Conservation (phyloP, 164 flowering plant genomes). For the Dillenia turbinata region DNA sequence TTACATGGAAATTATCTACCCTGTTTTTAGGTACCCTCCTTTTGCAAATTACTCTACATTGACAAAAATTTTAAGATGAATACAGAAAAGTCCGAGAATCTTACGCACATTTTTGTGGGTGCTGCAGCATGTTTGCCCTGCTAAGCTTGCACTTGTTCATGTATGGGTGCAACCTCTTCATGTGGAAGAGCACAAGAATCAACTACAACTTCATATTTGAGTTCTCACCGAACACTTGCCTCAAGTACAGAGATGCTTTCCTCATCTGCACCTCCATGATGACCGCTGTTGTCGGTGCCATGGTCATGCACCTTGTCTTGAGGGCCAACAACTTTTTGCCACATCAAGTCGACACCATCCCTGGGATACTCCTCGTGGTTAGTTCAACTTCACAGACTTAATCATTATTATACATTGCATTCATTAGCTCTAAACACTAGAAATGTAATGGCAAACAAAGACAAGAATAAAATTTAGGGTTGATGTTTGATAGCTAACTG, state of each 20-base stretch:
- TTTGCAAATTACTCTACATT: not conserved
- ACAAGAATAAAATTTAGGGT: too few relatives aligned
- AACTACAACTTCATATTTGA: conserved; percentile 97
- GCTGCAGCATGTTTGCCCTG: conserved; percentile 86
- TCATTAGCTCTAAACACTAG: too few relatives aligned
- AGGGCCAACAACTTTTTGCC: conserved; percentile 52
- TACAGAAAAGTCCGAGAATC: too few relatives aligned
- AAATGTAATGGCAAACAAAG: too few relatives aligned
- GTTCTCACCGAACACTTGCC: conserved; percentile 62
- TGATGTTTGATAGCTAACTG: not conserved
- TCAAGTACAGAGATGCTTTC: conserved; percentile 87
- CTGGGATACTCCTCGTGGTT: conserved; percentile 81
- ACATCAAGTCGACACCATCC: conserved; percentile 64
- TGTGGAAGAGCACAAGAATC: conserved; percentile 90
- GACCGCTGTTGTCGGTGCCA: conserved; percentile 82
- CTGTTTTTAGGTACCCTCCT: conserved; percentile 77
- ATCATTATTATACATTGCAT: not conserved
- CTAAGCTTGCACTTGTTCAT: conserved; percentile 88
- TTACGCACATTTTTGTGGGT: not conserved
- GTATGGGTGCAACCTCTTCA: conserved; percentile 92
- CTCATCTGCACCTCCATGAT: conserved; percentile 80
- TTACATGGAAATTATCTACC: conserved; percentile 86
- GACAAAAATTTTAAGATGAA: not conserved
- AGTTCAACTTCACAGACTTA: not conserved
- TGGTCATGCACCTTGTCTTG: conserved; percentile 81